Evolutionary conservation across 768 basidiomycete genomes (phyloP).

Genomic region (Amanita fuliginea): DNA sequence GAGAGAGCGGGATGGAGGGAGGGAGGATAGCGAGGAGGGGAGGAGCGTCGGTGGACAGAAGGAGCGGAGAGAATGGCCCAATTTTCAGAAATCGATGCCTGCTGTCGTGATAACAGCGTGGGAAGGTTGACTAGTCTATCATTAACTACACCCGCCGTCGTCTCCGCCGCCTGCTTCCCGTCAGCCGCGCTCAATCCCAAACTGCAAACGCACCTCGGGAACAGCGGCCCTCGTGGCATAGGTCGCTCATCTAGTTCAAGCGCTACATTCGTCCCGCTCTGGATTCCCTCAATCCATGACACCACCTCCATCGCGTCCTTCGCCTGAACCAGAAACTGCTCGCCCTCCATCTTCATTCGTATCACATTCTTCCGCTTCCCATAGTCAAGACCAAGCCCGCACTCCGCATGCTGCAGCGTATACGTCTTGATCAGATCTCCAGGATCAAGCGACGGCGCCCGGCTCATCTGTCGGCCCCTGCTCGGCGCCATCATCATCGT

Average conservation of each 20-base stretch:
- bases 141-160: slow-evolving; percentile 16
- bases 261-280: slow-evolving; percentile 86
- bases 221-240: slow-evolving; percentile 86
- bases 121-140: background rate
- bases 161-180: slow-evolving; percentile 17
- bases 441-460: slow-evolving; percentile 15
- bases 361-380: slow-evolving; percentile 90
- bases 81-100: slow-evolving; percentile 4
- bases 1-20: slow-evolving; percentile 5
- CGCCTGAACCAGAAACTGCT: slow-evolving; percentile 94
- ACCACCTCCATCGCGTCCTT: slow-evolving; percentile 77
- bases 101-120: slow-evolving; percentile 3
- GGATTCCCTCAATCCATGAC: slow-evolving; percentile 95
- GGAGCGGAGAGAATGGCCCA: slow-evolving; percentile 2
- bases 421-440: slow-evolving; percentile 58
- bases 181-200: slow-evolving; percentile 14
- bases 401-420: slow-evolving; percentile 83
- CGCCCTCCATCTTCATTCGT: slow-evolving; percentile 82
- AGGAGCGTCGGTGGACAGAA: slow-evolving; percentile 1
- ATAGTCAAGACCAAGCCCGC: slow-evolving; percentile 93
- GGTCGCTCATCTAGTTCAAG: slow-evolving; percentile 84
- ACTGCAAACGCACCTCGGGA: slow-evolving; percentile 52
- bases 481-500: slow-evolving; percentile 6
- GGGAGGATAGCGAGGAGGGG: slow-evolving; percentile 2
- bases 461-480: background rate